Conservation (phyloP, 805 yeast genomes). For the Sugiyamaella boreocaroliniensis region DNA sequence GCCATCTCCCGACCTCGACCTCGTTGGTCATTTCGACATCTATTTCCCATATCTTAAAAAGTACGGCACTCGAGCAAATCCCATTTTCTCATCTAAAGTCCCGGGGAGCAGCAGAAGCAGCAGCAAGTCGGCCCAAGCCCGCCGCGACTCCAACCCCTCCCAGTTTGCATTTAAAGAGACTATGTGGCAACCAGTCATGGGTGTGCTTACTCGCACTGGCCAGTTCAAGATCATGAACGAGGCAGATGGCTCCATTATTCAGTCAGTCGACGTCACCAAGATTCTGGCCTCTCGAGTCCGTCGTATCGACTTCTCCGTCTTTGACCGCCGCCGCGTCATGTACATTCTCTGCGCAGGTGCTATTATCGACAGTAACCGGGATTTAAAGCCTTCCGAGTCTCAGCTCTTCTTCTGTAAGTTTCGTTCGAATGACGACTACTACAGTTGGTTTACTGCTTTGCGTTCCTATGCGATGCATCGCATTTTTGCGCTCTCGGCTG, state of each 20-base stretch:
- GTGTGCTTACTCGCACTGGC: slow-evolving; percentile 14
- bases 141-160: background rate
- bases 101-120: background rate
- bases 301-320: slow-evolving; percentile 15
- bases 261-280: slow-evolving; percentile 13
- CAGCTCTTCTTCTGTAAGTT: slow-evolving; percentile 20
- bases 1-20: slow-evolving; percentile 6
- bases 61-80: slow-evolving; percentile 1
- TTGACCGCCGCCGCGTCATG: slow-evolving; percentile 12
- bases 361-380: slow-evolving; percentile 2
- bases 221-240: slow-evolving; percentile 15
- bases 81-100: slow-evolving; percentile 5
- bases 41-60: slow-evolving; percentile 12
- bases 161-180: slow-evolving; percentile 12
- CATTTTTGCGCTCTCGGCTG: slow-evolving; percentile 22
- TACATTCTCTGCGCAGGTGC: slow-evolving; percentile 12
- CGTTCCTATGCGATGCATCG: slow-evolving; percentile 22
- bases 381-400: slow-evolving; percentile 4
- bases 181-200: slow-evolving; percentile 16
- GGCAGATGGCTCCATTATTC: slow-evolving; percentile 14
- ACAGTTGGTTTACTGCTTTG: slow-evolving; percentile 29
- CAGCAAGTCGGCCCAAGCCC: background rate
- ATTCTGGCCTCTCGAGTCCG: slow-evolving; percentile 18
- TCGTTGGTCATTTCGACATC: slow-evolving; percentile 18
- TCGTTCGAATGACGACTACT: slow-evolving; percentile 23